Conservation (phyloP, 1,284 basidiomycete genomes). For the Papiliotrema fonsecae region DNA sequence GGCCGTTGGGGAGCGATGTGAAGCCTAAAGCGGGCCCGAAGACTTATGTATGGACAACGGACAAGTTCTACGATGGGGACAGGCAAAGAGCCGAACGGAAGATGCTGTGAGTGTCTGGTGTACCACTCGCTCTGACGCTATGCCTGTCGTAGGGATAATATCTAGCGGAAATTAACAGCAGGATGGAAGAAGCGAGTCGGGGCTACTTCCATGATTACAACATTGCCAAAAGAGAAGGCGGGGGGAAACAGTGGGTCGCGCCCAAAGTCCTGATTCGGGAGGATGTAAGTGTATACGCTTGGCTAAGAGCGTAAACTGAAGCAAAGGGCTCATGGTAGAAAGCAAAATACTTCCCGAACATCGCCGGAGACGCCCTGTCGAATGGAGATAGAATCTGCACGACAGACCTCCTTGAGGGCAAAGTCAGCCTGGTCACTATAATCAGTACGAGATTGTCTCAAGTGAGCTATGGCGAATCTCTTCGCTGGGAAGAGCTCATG, state of each 20-base stretch:
- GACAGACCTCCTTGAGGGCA: slow-evolving; percentile 67
- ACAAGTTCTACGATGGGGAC: slow-evolving; percentile 68
- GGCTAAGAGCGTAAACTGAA: not conserved
- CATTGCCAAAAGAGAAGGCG: slow-evolving; percentile 60
- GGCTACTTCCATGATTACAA: slow-evolving; percentile 91
- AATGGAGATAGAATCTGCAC: slow-evolving; percentile 66
- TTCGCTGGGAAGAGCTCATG: not conserved
- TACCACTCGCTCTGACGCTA: not conserved
- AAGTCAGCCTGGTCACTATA: slow-evolving; percentile 73
- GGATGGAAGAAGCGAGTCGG: slow-evolving; percentile 76
- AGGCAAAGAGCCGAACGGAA: slow-evolving; percentile 65
- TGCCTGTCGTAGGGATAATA: not conserved
- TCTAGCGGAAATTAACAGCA: slow-evolving; percentile 37
- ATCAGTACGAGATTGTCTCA: slow-evolving; percentile 80
- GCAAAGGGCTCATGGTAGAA: slow-evolving; percentile 52
- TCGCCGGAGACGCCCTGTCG: slow-evolving; percentile 66
- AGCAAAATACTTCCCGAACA: slow-evolving; percentile 85
- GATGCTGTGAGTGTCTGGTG: slow-evolving; percentile 66
- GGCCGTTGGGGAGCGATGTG: slow-evolving; percentile 68
- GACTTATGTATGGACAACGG: slow-evolving; percentile 63
- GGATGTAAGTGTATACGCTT: slow-evolving; percentile 59
- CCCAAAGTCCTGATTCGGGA: slow-evolving; percentile 82
- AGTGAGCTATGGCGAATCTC: slow-evolving; percentile 50
- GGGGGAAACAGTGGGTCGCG: slow-evolving; percentile 94
- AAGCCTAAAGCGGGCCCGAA: slow-evolving; percentile 57